These are phyloP conservation scores for Pascua guehoae DNA, from an alignment of 1,284 basidiomycete species.

Conservation along the genomic window DNA sequence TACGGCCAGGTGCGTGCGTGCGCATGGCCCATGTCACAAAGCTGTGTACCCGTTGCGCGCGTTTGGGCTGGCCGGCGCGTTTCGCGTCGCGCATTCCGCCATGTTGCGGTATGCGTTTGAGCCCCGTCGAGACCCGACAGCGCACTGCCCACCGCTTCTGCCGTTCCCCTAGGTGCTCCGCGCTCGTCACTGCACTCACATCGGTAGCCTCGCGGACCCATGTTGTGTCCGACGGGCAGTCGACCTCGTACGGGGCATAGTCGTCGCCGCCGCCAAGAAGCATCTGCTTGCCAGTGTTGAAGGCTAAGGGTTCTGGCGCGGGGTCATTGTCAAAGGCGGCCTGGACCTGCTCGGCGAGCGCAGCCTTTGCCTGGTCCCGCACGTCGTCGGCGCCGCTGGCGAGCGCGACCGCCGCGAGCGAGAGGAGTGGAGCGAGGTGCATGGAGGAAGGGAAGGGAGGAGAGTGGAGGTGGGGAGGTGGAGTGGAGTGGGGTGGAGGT, in stretches of 20 bases:
- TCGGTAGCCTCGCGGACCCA: conserved; percentile 40
- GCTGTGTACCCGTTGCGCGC: no score
- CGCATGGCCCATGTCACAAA: no score
- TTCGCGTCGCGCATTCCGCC: no score
- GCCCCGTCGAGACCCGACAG: no score
- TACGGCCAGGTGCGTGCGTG: no score
- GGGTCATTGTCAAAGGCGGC: conserved; percentile 1
- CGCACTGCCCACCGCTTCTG: no score
- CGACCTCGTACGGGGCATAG: conserved; percentile 42
- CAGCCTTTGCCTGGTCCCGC: background rate
- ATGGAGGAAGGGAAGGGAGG: background rate
- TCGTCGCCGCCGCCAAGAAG: conserved; percentile 13
- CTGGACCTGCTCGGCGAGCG: background rate
- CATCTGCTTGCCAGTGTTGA: background rate
- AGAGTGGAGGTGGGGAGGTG: background rate
- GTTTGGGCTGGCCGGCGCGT: no score
- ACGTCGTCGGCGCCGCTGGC: background rate
- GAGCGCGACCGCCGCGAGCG: background rate
- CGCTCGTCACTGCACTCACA: conserved; percentile 24
- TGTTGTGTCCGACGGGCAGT: conserved; percentile 34
- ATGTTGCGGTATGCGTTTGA: no score
- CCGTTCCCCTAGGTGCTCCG: no score
- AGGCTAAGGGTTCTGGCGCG: background rate
- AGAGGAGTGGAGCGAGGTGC: conserved; percentile 1
- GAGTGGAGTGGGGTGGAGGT: background rate